phyloP scores from a whole-genome alignment of 768 basidiomycete species.

The Suillus discolor region DNA sequence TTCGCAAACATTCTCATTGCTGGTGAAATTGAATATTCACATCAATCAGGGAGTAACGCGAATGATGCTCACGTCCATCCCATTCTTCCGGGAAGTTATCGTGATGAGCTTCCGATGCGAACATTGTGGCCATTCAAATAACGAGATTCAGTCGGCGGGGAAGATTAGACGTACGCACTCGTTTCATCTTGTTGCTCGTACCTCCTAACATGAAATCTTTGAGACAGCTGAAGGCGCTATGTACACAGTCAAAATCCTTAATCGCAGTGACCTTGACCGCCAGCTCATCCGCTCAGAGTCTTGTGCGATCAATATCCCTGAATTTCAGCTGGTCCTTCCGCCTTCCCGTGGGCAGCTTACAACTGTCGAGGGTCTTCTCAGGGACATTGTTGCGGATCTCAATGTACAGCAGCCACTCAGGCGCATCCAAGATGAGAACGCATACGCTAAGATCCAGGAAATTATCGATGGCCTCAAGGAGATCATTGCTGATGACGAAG shows the following conservation, averaged over 20 bases:
- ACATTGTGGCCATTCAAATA: conserved; percentile 86
- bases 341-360: conserved; percentile 91
- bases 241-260: conserved; percentile 79
- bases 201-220: conserved; percentile 1
- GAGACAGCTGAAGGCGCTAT: conserved; percentile 73
- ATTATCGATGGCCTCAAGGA: conserved; percentile 66
- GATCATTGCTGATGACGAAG: conserved; percentile 65
- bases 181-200: not conserved
- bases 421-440: conserved; percentile 71
- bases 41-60: conserved; percentile 76
- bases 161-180: conserved; percentile 72
- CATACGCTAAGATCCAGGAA: conserved; percentile 71
- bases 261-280: conserved; percentile 80
- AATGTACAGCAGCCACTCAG: conserved; percentile 82
- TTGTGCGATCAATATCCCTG: conserved; percentile 82
- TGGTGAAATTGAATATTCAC: conserved; percentile 1
- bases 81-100: conserved; percentile 93
- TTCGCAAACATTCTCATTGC: conserved; percentile 7
- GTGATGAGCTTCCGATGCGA: conserved; percentile 97
- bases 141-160: conserved; percentile 92
- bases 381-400: conserved; percentile 81
- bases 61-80: conserved; percentile 89
- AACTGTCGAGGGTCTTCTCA: conserved; percentile 92
- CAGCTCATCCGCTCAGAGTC: conserved; percentile 90
- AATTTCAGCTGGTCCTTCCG: conserved; percentile 90